Conservation (phyloP, 139 green algal species). For the Coccomyxa sp. region DNA sequence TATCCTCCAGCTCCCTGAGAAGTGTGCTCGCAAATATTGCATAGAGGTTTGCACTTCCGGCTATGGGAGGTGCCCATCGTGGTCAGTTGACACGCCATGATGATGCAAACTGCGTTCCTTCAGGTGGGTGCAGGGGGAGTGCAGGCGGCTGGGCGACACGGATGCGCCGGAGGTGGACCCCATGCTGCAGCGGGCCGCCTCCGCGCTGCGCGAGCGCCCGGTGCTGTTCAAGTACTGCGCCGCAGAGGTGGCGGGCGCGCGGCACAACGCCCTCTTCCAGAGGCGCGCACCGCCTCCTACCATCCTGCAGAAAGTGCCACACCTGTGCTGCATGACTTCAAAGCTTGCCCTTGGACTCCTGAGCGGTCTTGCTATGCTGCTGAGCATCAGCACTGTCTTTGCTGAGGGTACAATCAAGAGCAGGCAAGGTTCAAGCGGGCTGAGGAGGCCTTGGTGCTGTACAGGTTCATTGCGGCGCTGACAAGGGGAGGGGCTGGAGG, state of each 20-base stretch:
- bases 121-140: conserved; percentile 94
- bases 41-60: no score
- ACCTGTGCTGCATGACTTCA: no score
- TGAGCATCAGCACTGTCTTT: no score
- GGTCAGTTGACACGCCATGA: no score
- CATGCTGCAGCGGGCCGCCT: conserved; percentile 73
- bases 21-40: no score
- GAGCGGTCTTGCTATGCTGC: background rate
- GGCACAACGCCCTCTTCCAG: conserved; percentile 93
- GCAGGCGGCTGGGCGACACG: conserved; percentile 73
- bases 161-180: conserved; percentile 84
- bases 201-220: conserved; percentile 72
- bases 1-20: no score
- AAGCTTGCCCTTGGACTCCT: background rate
- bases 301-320: no score
- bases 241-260: conserved; percentile 84
- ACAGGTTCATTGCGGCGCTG: conserved; percentile 83
- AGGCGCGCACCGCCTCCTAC: conserved; percentile 27
- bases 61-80: no score
- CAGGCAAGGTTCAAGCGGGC: no score
- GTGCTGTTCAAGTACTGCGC: conserved; percentile 96
- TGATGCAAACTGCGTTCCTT: conserved; percentile 5
- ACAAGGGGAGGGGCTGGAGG: conserved; percentile 78
- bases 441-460: no score
- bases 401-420: no score